Evolutionary conservation across 2,329 filamentous ascomycete species (phyloP).

Genomic region (Monosporascus ibericus): DNA sequence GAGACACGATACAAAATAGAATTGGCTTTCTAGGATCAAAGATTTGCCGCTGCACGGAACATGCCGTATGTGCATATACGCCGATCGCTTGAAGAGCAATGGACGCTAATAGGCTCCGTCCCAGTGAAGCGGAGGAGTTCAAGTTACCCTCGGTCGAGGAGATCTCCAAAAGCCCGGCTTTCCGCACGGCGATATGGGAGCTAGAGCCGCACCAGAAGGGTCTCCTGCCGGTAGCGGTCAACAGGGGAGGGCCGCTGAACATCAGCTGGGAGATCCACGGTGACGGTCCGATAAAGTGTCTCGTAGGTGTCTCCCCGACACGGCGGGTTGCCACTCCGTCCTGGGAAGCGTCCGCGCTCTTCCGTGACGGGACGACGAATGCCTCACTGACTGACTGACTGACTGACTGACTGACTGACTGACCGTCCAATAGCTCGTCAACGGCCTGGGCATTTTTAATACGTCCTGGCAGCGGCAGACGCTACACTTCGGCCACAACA

Average conservation of each 20-base stretch:
- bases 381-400: too few relatives aligned
- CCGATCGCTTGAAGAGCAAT: neutral
- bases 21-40: too few relatives aligned
- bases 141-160: conserved; percentile 21
- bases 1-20: too few relatives aligned
- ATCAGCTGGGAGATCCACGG: conserved; percentile 80
- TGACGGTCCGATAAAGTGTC: conserved; percentile 61
- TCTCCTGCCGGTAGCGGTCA: conserved; percentile 57
- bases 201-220: conserved; percentile 61
- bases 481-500: conserved; percentile 70
- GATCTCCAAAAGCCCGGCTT: conserved; percentile 53
- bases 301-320: conserved; percentile 48
- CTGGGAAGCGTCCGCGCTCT: too few relatives aligned
- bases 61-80: too few relatives aligned
- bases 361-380: too few relatives aligned
- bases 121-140: neutral
- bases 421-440: conserved; percentile 55
- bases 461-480: conserved; percentile 79
- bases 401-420: too few relatives aligned
- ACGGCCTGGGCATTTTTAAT: conserved; percentile 67
- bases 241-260: conserved; percentile 67
- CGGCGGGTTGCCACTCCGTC: too few relatives aligned
- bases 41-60: too few relatives aligned
- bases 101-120: conserved; percentile 1
- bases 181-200: conserved; percentile 59